phyloP scores from a whole-genome alignment of 192 early-diverging fungal genomes.

The Kickxella alabastrina region DNA sequence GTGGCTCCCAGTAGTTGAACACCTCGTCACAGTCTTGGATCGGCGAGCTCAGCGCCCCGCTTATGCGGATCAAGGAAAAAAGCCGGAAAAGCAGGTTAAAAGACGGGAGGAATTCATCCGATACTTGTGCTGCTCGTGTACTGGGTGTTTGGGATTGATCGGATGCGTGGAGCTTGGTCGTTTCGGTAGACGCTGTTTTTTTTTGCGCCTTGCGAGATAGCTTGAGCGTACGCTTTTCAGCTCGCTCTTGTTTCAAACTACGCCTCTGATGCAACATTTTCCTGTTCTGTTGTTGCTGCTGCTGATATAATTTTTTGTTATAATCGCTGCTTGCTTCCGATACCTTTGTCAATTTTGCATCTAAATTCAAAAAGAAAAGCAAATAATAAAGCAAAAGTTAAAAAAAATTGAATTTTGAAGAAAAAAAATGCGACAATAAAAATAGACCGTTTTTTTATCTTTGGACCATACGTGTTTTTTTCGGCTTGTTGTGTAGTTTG shows the following conservation, averaged over 20 bases:
- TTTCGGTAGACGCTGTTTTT: background rate
- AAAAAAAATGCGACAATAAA: too few species aligned
- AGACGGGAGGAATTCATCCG: conserved; percentile 4
- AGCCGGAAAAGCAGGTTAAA: conserved; percentile 11
- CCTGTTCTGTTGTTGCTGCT: too few species aligned
- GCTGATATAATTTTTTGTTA: too few species aligned
- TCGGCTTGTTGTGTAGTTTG: too few species aligned
- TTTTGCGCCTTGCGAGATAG: background rate
- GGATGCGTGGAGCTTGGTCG: background rate
- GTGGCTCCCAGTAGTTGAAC: conserved; percentile 97
- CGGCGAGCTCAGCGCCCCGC: conserved; percentile 30
- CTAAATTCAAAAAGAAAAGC: too few species aligned
- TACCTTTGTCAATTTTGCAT: too few species aligned
- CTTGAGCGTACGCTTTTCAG: background rate
- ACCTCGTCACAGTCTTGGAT: conserved; percentile 61
- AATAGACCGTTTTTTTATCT: too few species aligned
- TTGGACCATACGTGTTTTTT: too few species aligned
- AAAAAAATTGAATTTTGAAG: too few species aligned
- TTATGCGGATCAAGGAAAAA: conserved; percentile 10
- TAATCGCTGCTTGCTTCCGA: too few species aligned
- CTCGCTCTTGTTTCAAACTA: conserved; percentile 1
- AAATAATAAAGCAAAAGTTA: too few species aligned
- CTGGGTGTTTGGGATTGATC: too few species aligned
- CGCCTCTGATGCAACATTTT: background rate
- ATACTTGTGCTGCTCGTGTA: background rate